Conservation (phyloP, 805 yeast genomes). For the Tetrapisispora arboricola region DNA sequence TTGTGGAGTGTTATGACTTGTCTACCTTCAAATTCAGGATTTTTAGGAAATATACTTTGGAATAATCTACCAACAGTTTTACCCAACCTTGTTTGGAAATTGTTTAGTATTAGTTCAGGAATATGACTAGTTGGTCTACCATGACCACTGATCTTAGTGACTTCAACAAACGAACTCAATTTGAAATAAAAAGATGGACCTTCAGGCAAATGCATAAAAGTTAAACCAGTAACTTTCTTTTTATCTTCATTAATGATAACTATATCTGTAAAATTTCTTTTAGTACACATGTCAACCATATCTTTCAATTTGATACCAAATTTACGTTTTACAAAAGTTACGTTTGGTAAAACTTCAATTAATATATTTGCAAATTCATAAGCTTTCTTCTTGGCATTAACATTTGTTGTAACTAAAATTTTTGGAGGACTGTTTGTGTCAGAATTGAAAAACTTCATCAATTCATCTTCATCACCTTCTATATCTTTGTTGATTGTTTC, state of each 20-base stretch:
- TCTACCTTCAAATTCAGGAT: conserved; percentile 90
- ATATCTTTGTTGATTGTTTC: conserved; percentile 54
- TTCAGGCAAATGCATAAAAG: conserved; percentile 86
- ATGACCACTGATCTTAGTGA: conserved; percentile 72
- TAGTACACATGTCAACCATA: conserved; percentile 72
- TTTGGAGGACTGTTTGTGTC: conserved; percentile 70
- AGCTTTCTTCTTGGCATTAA: conserved; percentile 74
- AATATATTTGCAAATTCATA: conserved; percentile 83
- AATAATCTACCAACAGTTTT: conserved; percentile 86
- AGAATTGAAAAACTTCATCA: conserved; percentile 30
- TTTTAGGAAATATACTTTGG: conserved; percentile 84
- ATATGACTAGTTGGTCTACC: conserved; percentile 84
- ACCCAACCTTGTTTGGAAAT: conserved; percentile 87
- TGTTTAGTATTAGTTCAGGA: conserved; percentile 87
- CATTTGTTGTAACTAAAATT: conserved; percentile 80
- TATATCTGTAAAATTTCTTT: conserved; percentile 79
- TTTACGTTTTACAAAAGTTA: conserved; percentile 80
- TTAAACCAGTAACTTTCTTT: conserved; percentile 81
- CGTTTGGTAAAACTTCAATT: conserved; percentile 75
- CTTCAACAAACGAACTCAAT: conserved; percentile 63
- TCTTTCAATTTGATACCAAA: conserved; percentile 75
- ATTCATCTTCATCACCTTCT: conserved; percentile 31
- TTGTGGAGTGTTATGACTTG: conserved; percentile 94
- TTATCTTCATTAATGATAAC: conserved; percentile 90
- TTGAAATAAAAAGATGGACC: conserved; percentile 95